Percentiles rank a stretch among this genome's conserved stretches.
Conservation (phyloP, 1,284 basidiomycete species). For the Sporisorium graminicola region DNA sequence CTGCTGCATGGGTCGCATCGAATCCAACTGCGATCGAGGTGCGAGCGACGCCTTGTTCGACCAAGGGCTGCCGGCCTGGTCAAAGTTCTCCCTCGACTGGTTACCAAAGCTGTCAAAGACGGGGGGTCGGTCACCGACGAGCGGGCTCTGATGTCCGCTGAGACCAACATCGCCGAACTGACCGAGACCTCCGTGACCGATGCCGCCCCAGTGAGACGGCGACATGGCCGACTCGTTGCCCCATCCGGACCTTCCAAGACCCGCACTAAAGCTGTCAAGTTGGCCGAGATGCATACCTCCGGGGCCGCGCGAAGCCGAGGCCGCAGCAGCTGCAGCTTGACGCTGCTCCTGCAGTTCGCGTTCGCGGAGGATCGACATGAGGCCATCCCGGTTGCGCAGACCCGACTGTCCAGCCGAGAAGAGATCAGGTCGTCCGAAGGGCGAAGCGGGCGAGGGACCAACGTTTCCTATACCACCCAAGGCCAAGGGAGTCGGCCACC, state of each 20-base stretch:
- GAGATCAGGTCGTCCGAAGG: conserved; percentile 39
- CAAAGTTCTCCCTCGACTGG: conserved; percentile 27
- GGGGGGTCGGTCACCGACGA: conserved; percentile 34
- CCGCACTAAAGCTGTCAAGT: conserved; percentile 35
- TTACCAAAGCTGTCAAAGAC: conserved; percentile 39
- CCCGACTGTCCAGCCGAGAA: conserved; percentile 29
- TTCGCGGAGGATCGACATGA: conserved; percentile 51
- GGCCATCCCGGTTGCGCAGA: conserved; percentile 53
- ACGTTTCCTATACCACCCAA: conserved; percentile 31
- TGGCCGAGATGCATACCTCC: conserved; percentile 41
- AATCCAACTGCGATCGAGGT: conserved; percentile 42
- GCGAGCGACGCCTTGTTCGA: conserved; percentile 39
- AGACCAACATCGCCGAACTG: conserved; percentile 45
- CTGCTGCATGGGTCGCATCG: conserved; percentile 27
- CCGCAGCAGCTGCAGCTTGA: conserved; percentile 45
- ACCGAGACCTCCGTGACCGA: conserved; percentile 35
- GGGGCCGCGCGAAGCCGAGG: conserved; percentile 24
- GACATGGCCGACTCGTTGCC: conserved; percentile 32
- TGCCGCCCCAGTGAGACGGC: conserved; percentile 40
- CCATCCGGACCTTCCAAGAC: conserved; percentile 39
- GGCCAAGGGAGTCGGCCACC: conserved; percentile 36
- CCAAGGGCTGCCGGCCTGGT: conserved; percentile 43
- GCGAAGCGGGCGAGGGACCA: conserved; percentile 37
- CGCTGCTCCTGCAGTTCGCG: conserved; percentile 58
- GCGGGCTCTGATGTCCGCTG: conserved; percentile 37